phyloP scores from a whole-genome alignment of 345 rosid genomes.

The Linum usitatissimum region DNA sequence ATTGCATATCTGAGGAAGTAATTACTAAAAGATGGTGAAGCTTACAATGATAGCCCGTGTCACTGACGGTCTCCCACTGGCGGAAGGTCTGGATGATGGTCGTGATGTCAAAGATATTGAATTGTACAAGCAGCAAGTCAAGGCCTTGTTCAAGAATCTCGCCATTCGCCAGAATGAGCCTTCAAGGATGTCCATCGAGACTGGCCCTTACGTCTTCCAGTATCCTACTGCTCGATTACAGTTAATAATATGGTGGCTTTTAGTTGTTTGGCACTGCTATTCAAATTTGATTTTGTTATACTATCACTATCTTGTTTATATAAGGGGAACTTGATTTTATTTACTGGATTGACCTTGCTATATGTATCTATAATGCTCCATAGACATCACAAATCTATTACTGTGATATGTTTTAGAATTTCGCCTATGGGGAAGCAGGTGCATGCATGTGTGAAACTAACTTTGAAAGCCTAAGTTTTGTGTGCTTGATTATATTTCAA shows the following conservation, averaged over 20 bases:
- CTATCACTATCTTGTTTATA: too few species aligned
- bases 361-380: too few species aligned
- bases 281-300: too few species aligned
- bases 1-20: constrained; percentile 25
- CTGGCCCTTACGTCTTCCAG: constrained; percentile 90
- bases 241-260: neutral
- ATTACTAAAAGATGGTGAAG: constrained; percentile 70
- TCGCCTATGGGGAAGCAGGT: too few species aligned
- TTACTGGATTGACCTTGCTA: too few species aligned
- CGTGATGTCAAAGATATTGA: constrained; percentile 82
- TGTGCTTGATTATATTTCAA: too few species aligned
- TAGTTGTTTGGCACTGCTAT: too few species aligned
- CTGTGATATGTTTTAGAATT: too few species aligned
- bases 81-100: constrained; percentile 94
- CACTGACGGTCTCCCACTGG: constrained; percentile 91
- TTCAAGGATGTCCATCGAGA: constrained; percentile 88
- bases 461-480: too few species aligned
- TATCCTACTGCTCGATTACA: constrained; percentile 39
- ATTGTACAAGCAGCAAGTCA: constrained; percentile 92
- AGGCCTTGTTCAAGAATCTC: constrained; percentile 91
- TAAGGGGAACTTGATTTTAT: too few species aligned
- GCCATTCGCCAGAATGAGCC: constrained; percentile 83
- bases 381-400: too few species aligned
- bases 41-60: constrained; percentile 98
- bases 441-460: too few species aligned